phyloP scores from a whole-genome alignment of 306 rosid species.

The Pueraria montana region DNA sequence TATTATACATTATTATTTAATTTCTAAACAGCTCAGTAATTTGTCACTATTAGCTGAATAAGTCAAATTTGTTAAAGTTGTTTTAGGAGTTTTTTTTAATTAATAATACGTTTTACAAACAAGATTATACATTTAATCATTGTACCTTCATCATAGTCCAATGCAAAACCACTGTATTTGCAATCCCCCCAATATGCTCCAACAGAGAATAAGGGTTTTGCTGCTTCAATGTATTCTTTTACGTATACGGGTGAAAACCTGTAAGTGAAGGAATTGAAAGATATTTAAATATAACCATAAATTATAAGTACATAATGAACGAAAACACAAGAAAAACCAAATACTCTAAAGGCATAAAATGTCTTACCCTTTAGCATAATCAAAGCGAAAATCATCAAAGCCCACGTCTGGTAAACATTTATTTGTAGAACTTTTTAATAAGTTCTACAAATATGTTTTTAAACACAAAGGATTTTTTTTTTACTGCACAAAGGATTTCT shows the following conservation, averaged over 20 bases:
- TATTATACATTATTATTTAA: background rate
- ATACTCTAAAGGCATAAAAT: conserved; percentile 2
- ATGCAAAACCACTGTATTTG: conserved; percentile 69
- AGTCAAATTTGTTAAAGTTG: too few relatives aligned
- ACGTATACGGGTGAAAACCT: conserved; percentile 85
- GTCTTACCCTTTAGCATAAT: conserved; percentile 84
- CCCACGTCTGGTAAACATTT: conserved; percentile 67
- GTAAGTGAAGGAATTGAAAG: conserved; percentile 31
- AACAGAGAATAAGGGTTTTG: conserved; percentile 80
- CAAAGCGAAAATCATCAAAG: conserved; percentile 92
- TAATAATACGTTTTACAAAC: too few relatives aligned
- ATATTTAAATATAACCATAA: conserved; percentile 9
- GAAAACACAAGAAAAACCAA: conserved; percentile 6
- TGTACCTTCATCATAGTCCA: conserved; percentile 92
- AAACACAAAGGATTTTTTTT: too few relatives aligned
- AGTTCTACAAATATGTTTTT: too few relatives aligned
- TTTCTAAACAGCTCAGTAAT: background rate
- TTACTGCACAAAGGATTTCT: too few relatives aligned
- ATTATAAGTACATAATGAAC: conserved; percentile 3
- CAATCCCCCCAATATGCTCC: conserved; percentile 94
- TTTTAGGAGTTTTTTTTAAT: too few relatives aligned
- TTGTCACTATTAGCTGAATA: too few relatives aligned
- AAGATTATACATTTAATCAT: too few relatives aligned
- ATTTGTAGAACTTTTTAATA: too few relatives aligned
- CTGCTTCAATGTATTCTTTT: conserved; percentile 85